phyloP scores from a whole-genome alignment of 345 rosid genomes.

The Melaleuca alternifolia region DNA sequence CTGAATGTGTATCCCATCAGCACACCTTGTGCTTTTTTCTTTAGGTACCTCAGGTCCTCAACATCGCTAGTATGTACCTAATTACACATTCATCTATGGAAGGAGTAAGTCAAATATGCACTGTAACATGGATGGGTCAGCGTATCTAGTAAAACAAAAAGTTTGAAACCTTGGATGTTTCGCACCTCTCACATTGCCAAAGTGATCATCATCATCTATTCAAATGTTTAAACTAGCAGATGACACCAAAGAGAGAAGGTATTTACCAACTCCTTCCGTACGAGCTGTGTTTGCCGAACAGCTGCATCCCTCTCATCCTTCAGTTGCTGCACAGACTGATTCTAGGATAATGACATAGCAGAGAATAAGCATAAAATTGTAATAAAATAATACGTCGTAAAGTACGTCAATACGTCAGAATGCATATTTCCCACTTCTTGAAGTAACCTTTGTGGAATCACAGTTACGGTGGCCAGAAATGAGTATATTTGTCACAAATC shows the following conservation, averaged over 20 bases:
- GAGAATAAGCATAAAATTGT: background rate
- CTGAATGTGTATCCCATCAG: background rate
- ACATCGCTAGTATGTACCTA: background rate
- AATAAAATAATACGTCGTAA: background rate
- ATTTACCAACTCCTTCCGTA: conserved; percentile 80
- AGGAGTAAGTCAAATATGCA: background rate
- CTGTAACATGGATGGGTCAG: background rate
- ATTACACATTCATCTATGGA: background rate
- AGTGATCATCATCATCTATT: background rate
- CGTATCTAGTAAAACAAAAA: background rate
- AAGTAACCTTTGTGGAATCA: background rate
- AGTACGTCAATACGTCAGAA: background rate
- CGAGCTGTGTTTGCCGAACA: conserved; percentile 53
- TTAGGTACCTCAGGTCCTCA: background rate
- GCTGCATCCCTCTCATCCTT: conserved; percentile 84
- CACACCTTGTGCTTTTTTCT: background rate
- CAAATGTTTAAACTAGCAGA: background rate
- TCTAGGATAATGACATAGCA: conserved; percentile 1
- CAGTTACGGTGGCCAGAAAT: background rate
- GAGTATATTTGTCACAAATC: background rate
- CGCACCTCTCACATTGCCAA: background rate
- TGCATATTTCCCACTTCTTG: background rate
- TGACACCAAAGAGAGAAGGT: background rate
- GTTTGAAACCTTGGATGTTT: background rate
- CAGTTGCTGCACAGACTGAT: conserved; percentile 54